Base-by-base conservation (phyloP, 495 filamentous ascomycete species). In the Evernia prunastri region DNA sequence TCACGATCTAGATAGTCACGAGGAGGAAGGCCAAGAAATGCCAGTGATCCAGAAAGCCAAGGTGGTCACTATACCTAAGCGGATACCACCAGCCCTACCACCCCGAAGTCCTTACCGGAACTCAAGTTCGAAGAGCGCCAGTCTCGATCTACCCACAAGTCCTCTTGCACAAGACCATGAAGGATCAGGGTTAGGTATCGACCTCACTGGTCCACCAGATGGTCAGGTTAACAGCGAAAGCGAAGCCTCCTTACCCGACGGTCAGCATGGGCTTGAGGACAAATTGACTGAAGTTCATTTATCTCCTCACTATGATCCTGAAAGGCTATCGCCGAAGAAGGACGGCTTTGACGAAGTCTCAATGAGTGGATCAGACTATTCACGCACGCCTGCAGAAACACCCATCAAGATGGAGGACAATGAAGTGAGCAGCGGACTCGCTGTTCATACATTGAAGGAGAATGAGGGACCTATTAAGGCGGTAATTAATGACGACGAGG, bases 61-160 rank as follows among this genome's bases (percentile, higher is more conserved):
- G 31, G 71, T 90, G 20, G 86, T 92, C 33, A 87, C 82, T 27
- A 91, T 92, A 70, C 84, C 87, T 2, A 90, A 89, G 74, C 77
- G 87, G 36, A 74, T 85, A 4, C 79, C 86, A 10, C 88, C 89
- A 17, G 77, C 86, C 4, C 78, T 90, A 25, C 87, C 87, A 6
- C 77, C 80, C 6, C 78, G 85, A 37, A 87, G 82, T 64, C 86
- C 88, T 17, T 71, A 76, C n/a, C 77, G 79, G 56, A 57, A 33
- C 18, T 66, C 64, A 42, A 56, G 43, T 3, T 49, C 49, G 36
- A 66, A 51, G n/a, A 29, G 29, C 15, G 31, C 37, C 23, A 42
- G 31, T 20, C 4, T 63, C 27, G 68, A 62, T 3, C 70, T 71
- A 13, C 67, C 66, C 23, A 57, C 58, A 15, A 57, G 51, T 25